phyloP scores from a whole-genome alignment of 306 rosid genomes.

The cucumber (Cucumis sativus) region Cucumber_9930_V3 NC_026658.2:1199501-1200000 shows the following conservation, averaged over 20 bases:
- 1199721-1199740: background rate
- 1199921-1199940: background rate
- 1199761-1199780: constrained; percentile 96
- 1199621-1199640: background rate
- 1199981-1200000: background rate
- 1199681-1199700: constrained; percentile 4
- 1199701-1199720: background rate
- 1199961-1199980: background rate
- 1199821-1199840: background rate
- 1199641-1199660: background rate
- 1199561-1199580: constrained; percentile 32
- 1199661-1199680: background rate
- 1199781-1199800: constrained; percentile 28
- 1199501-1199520: constrained; percentile 14
- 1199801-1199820: constrained; percentile 1
- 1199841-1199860: background rate
- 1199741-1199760: constrained; percentile 73
- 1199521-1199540: constrained; percentile 6
- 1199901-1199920: background rate
- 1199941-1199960: background rate
- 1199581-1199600: constrained; percentile 40
- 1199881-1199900: background rate
- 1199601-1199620: constrained; percentile 3
- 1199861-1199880: background rate
- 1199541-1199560: constrained; percentile 12